A percentile compares a stretch with the other conserved stretches of the same genome.
Evolutionary conservation across 1,139 yeast species (phyloP).

Genomic region (Pneumocystis canis): DNA sequence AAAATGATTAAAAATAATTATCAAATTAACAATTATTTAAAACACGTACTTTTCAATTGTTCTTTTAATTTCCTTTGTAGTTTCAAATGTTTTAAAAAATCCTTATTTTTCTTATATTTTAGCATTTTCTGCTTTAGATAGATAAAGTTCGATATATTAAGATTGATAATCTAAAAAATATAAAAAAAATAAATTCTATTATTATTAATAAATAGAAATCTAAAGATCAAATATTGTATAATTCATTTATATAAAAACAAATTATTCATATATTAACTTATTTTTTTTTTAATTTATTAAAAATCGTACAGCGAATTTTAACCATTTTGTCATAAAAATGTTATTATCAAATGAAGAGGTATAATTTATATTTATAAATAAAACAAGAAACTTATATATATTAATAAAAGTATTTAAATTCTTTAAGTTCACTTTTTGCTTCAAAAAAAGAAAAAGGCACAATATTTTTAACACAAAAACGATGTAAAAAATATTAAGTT

Average conservation of each 20-base stretch:
- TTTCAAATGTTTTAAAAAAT: background rate
- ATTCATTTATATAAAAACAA: too few relatives aligned
- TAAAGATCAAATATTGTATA: too few relatives aligned
- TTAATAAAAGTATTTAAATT: background rate
- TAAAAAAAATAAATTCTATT: too few relatives aligned
- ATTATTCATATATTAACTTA: too few relatives aligned
- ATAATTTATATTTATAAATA: background rate
- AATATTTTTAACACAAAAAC: background rate
- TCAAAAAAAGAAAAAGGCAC: background rate
- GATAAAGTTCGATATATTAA: too few relatives aligned
- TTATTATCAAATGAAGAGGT: background rate
- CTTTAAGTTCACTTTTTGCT: background rate
- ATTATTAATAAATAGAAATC: too few relatives aligned
- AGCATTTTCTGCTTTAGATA: background rate
- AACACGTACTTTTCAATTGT: background rate
- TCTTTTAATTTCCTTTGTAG: background rate
- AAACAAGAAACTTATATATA: background rate
- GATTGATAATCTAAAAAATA: too few relatives aligned
- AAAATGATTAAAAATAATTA: background rate
- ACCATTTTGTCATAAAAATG: too few relatives aligned
- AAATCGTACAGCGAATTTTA: too few relatives aligned
- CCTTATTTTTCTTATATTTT: background rate
- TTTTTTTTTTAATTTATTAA: too few relatives aligned
- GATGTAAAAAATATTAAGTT: background rate
- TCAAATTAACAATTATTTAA: background rate